Evolutionary conservation across 441 rosid genomes (phyloP).

Genomic region (Syzygium malaccense): DNA sequence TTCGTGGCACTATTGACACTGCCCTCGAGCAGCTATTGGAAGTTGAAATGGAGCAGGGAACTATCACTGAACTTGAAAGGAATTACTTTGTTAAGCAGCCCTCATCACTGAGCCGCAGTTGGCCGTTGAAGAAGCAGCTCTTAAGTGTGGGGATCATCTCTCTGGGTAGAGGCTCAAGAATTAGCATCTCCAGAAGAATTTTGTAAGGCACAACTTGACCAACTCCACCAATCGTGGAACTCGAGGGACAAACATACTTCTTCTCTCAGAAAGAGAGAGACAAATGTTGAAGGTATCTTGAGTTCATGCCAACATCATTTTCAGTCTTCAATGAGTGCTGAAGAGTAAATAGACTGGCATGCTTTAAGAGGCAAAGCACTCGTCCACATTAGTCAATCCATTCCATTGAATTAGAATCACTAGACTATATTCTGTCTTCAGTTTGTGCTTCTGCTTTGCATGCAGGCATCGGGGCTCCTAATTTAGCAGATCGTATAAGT

Average conservation of each 20-base stretch:
- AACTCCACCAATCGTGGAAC: constrained; percentile 86
- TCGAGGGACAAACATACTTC: constrained; percentile 66
- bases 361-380: constrained; percentile 47
- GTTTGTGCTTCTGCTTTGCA: neutral
- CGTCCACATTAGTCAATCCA: constrained; percentile 49
- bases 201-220: constrained; percentile 78
- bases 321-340: constrained; percentile 45
- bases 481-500: neutral
- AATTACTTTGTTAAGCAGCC: constrained; percentile 82
- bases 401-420: constrained; percentile 33
- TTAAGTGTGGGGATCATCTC: constrained; percentile 86
- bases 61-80: constrained; percentile 83
- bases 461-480: neutral
- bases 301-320: constrained; percentile 53
- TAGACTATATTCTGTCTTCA: neutral
- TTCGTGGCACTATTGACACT: constrained; percentile 74
- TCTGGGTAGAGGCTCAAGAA: constrained; percentile 99
- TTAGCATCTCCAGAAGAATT: constrained; percentile 93
- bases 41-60: constrained; percentile 70
- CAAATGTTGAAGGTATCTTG: constrained; percentile 60
- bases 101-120: constrained; percentile 82
- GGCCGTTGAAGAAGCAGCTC: constrained; percentile 89
- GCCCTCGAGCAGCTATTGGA: constrained; percentile 79
- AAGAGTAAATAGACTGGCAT: constrained; percentile 20
- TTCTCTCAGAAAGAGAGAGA: constrained; percentile 69